Evolutionary conservation across 1,284 basidiomycete species (phyloP), one percentile per base, ranked within the genome.

Genomic region (Fomitopsis pinicola): DNA sequence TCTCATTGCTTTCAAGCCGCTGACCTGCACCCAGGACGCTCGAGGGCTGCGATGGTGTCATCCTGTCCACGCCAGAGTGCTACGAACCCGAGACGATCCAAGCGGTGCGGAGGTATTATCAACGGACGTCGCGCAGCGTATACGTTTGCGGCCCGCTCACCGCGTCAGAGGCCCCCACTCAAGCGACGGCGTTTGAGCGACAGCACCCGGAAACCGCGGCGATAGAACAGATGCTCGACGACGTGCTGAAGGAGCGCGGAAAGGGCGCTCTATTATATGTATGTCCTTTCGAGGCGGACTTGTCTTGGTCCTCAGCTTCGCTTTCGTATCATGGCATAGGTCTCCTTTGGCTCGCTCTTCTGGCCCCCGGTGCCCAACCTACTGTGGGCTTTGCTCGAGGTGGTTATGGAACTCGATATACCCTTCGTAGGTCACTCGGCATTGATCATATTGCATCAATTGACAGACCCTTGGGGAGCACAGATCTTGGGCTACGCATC

Each of bases 401-500:
- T 64, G 2, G 36, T 68, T 2, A 64, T 65, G 57, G 65, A 68
- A 19, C 42, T 42, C 17, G 57, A 57, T 26, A 61, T 66, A 1
- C 66, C 64, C 5, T 62, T 68, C 17, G 66, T 68, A 19, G n/a
- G 66, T 59, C 5, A 35, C 7, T 30, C 2, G 5, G 1, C 17
- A n/a, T 12, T 17, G n/a, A 12, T n/a, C 5, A 9, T 19, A 9
- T 19, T 35, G 7, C 17, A 9, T 10, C 22, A 26, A n/a, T 12
- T 19, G 10, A 19, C 14, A 42, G 8, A 33, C 17, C 12, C 33
- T 40, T 50, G 15, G 7, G 28, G 36, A 2, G 14, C 3, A 3
- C 36, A 71, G 69, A 67, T 71, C 26, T 42, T 71, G 46, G 68
- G 65, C 58, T 60, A 66, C 35, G 69, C 63, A 2, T 63, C 64